Percentiles rank a stretch among this genome's conserved stretches.
These are phyloP conservation scores for Ogataea zsoltii DNA, from an alignment of 805 yeast genomes.

Conservation along the genomic window DNA sequence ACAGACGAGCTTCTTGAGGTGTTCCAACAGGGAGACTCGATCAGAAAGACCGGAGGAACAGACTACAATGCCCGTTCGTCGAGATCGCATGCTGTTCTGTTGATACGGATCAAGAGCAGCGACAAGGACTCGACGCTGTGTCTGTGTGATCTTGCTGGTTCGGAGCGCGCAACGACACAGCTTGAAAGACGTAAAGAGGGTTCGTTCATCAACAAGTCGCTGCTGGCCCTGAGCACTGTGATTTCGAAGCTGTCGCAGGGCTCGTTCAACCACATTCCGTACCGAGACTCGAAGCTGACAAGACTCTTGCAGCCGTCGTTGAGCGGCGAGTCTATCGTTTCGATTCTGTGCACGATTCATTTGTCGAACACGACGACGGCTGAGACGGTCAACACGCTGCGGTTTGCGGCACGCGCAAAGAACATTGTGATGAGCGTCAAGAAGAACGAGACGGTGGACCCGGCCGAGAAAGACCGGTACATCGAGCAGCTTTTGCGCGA, in stretches of 20 bases:
- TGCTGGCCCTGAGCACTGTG: slow-evolving; percentile 89
- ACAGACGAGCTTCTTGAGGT: slow-evolving; percentile 61
- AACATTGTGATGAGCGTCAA: slow-evolving; percentile 73
- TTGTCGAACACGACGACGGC: slow-evolving; percentile 57
- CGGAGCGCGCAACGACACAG: slow-evolving; percentile 82
- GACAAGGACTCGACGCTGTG: slow-evolving; percentile 64
- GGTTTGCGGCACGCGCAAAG: slow-evolving; percentile 94
- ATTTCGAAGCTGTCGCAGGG: slow-evolving; percentile 65
- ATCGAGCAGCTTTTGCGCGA: slow-evolving; percentile 59
- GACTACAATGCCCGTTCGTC: slow-evolving; percentile 87
- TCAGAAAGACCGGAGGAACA: slow-evolving; percentile 82
- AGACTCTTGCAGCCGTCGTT: slow-evolving; percentile 88
- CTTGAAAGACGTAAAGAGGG: slow-evolving; percentile 90
- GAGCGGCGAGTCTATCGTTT: slow-evolving; percentile 81
- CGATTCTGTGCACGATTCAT: slow-evolving; percentile 85
- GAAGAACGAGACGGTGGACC: slow-evolving; percentile 42
- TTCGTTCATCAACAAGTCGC: slow-evolving; percentile 85
- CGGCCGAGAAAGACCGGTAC: slow-evolving; percentile 46
- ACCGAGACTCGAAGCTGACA: slow-evolving; percentile 90
- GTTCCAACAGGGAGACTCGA: slow-evolving; percentile 68
- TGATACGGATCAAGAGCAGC: slow-evolving; percentile 55
- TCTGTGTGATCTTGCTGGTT: slow-evolving; percentile 94
- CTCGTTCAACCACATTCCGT: slow-evolving; percentile 67
- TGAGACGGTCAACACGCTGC: slow-evolving; percentile 81
- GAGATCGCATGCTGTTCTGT: slow-evolving; percentile 87